These are phyloP conservation scores for Lipomyces chichibuensis DNA, from an alignment of 805 yeast genomes.

Conservation along the genomic window DNA sequence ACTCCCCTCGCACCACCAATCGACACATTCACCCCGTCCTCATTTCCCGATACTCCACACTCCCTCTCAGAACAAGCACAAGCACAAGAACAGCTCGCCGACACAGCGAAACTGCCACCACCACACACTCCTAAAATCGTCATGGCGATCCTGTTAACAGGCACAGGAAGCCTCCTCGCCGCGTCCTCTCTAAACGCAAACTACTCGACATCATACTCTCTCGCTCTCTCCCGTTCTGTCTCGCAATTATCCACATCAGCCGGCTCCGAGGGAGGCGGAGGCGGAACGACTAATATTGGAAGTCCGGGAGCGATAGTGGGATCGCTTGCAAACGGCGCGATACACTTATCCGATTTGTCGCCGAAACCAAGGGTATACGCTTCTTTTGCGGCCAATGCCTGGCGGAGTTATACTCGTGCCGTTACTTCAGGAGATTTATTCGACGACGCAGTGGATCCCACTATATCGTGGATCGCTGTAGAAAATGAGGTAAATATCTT, in stretches of 20 bases:
- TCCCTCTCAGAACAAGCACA: background rate
- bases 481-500: slow-evolving; percentile 35
- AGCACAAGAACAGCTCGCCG: background rate
- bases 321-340: slow-evolving; percentile 10
- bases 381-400: slow-evolving; percentile 33
- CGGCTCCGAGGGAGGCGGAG: slow-evolving; percentile 1
- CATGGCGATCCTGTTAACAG: slow-evolving; percentile 27
- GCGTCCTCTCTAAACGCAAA: slow-evolving; percentile 19
- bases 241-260: slow-evolving; percentile 18
- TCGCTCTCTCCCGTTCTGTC: slow-evolving; percentile 32
- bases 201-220: slow-evolving; percentile 7
- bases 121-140: slow-evolving; percentile 28
- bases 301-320: background rate
- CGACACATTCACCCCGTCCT: slow-evolving; percentile 19
- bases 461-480: slow-evolving; percentile 38
- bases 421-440: slow-evolving; percentile 2
- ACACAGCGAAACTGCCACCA: slow-evolving; percentile 9
- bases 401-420: slow-evolving; percentile 30
- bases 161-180: slow-evolving; percentile 27
- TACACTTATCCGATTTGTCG: slow-evolving; percentile 26
- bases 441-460: slow-evolving; percentile 7
- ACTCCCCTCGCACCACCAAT: slow-evolving; percentile 19
- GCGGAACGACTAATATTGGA: background rate
- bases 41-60: background rate
- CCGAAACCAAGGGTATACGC: slow-evolving; percentile 38